Evolutionary conservation across 73 alveolate species (phyloP).

Genomic region (Urostyla sp.): DNA sequence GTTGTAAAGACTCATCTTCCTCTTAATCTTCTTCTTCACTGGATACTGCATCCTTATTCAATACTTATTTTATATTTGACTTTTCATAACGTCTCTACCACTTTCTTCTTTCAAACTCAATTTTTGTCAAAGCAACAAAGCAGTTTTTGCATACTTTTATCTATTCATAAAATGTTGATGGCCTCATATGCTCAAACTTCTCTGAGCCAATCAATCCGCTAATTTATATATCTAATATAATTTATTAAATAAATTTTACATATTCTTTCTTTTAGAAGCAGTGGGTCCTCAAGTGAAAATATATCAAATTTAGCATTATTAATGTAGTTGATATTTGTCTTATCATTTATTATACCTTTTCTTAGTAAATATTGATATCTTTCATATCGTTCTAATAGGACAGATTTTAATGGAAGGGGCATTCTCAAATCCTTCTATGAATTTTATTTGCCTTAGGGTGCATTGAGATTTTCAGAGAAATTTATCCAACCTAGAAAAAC

Average conservation of each 20-base stretch:
- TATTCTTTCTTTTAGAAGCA: constrained; percentile 13
- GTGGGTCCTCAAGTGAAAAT: constrained; percentile 30
- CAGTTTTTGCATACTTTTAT: constrained; percentile 34
- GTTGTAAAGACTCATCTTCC: background rate
- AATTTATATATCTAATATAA: constrained; percentile 3
- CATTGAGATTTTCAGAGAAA: constrained; percentile 39
- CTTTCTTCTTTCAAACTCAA: constrained; percentile 54
- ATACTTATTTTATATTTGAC: background rate
- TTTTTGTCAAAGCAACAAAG: constrained; percentile 27
- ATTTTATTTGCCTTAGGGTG: background rate
- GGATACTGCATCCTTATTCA: background rate
- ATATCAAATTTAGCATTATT: background rate
- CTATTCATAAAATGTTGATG: constrained; percentile 19
- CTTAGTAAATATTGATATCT: constrained; percentile 1
- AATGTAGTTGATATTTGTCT: background rate
- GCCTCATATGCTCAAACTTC: constrained; percentile 29
- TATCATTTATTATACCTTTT: background rate
- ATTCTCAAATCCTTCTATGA: background rate
- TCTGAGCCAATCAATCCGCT: constrained; percentile 19
- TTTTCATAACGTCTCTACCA: background rate
- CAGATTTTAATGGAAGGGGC: constrained; percentile 6
- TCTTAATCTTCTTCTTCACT: constrained; percentile 17
- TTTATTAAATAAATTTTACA: background rate
- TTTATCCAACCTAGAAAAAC: constrained; percentile 55
- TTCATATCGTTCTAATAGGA: constrained; percentile 38